Evolutionary conservation across 2,329 filamentous ascomycete species (phyloP), one percentile per base, ranked within the genome.

Genomic region (Arthrobotrys pseudoclavata): DNA sequence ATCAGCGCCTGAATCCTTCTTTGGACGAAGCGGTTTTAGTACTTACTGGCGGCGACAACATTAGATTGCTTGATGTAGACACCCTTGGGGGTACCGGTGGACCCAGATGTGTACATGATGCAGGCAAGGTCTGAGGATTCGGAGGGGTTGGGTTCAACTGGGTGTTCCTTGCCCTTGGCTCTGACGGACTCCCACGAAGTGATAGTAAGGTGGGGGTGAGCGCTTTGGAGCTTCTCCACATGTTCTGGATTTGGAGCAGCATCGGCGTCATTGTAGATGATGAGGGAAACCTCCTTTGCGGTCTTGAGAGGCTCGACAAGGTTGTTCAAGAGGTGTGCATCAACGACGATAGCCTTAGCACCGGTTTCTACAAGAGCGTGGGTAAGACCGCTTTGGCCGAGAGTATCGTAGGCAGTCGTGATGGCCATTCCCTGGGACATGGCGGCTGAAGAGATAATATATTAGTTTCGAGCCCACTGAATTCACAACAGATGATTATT

Each of bases 351-450:
- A 84, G 91, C 91, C 81, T 90, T 90, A 64, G 93, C 91, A 79
- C 90, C 87, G 66, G 93, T 96, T 85, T 97, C 92, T 22, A 90
- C 87, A 79, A 97, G 88, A 2, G 94, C 96, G 86, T 97, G 94
- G 85, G 91, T 90, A 79, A 97, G 88, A 55, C 94, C 94, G 79
- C 91, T 89, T 82, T 93, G 89, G 67, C 94, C 94, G 52, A 97
- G 90, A 31, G 94, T 97, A 84, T 97, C 94, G 84, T 97, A 97
- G 62, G 94, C 94, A 53, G 95, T 98, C 62, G 97, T 95, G 80
- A 97, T 94, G 75, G 92, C 90, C 83, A 97, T 89, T 52, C 92
- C 94, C 84, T 98, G 95, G 15, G 94, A 94, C 20, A 90, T 85
- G 69, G 89, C 91, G 86, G 86, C 86, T 87, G 76, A 40, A 72